Base-by-base conservation (phyloP, 441 rosid species). In the Croton setiger region DNA sequence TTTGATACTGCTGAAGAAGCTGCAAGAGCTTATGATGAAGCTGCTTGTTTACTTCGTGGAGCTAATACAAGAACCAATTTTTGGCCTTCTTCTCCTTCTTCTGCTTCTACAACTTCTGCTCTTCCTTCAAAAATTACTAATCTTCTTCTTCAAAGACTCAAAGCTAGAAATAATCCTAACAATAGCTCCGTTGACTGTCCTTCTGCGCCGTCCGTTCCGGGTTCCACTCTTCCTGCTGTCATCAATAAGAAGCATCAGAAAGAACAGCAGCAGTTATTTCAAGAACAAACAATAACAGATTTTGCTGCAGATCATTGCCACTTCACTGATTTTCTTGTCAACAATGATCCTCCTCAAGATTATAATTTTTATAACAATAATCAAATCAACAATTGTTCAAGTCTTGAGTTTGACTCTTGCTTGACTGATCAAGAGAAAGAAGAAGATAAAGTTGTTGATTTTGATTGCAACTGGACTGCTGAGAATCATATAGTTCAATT, bases 1-100 rank as follows among this genome's bases (percentile, higher is more conserved):
- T 93, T 81, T 58, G 81, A 89, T 55, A 89, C 96, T 15, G 88
- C 89, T 3, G 96, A 93, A 70, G 95, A 86, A 72, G 98, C 98
- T n/a, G 92, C 96, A 11, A 79, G 91, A 72, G 94, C 94, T 14
- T 88, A 86, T 20, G 94, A 88, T 64, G 94, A 88, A 63, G 91
- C 91, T 31, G 91, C 91, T 23, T 86, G 88, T 79, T 76, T 86
- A 70, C 88, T 86, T 35, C 83, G 89, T 0, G 89, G 94, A 1
- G 84, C 87, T 61, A 85, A 85, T 53, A 85, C 94, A 14, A 80
- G 91, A 64, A 86, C 89, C 0, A 85, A 86, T 68, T 88, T 86
- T 73, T 88, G 88, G 91, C 90, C 94, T 20, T 75, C 83, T 72
- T 76, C 87, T 45, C 73, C 88, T 6, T 74, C 83, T 72, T 76